These are phyloP conservation scores for Cynanchum wilfordii DNA, from an alignment of 257 asterid genomes.

Conservation along the genomic window DNA sequence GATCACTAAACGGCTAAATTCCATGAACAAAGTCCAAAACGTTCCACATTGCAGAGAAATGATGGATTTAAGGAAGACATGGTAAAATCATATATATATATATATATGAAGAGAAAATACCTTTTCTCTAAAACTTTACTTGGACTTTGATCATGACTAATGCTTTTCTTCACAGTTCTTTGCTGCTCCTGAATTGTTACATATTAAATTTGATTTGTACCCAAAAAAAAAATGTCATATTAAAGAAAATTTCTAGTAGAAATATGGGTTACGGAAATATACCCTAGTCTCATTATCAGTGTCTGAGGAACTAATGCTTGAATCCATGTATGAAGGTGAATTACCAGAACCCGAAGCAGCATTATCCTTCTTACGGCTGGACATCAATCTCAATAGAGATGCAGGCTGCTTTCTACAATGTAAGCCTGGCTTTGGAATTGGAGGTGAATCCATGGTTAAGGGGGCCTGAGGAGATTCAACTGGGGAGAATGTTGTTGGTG, in stretches of 20 bases:
- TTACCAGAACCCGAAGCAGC: slow-evolving; percentile 27
- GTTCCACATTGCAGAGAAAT: background rate
- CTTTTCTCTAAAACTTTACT: slow-evolving; percentile 48
- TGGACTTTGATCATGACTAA: slow-evolving; percentile 22
- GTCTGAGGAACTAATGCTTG: slow-evolving; percentile 44
- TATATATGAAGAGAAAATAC: slow-evolving; percentile 22
- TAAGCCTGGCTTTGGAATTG: slow-evolving; percentile 39
- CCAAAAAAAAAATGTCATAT: background rate
- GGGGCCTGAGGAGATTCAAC: slow-evolving; percentile 40
- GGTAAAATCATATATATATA: background rate
- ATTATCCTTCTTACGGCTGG: slow-evolving; percentile 44
- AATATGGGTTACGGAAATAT: slow-evolving; percentile 28
- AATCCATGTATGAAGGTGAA: slow-evolving; percentile 34
- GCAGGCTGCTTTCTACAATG: slow-evolving; percentile 33
- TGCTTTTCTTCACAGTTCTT: slow-evolving; percentile 29
- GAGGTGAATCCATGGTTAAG: slow-evolving; percentile 42
- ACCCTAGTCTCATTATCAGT: slow-evolving; percentile 52
- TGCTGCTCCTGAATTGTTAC: slow-evolving; percentile 46
- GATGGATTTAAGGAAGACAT: background rate
- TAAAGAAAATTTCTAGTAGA: slow-evolving; percentile 6
- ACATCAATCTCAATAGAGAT: slow-evolving; percentile 51
- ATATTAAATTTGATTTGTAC: slow-evolving; percentile 6
- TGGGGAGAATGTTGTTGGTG: slow-evolving; percentile 42
- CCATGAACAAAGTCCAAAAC: background rate
- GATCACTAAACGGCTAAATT: background rate